Percentiles rank a stretch among this genome's conserved stretches.
These are phyloP conservation scores for Penicillium waksmanii DNA, from an alignment of 495 filamentous ascomycete species.

Conservation along the genomic window DNA sequence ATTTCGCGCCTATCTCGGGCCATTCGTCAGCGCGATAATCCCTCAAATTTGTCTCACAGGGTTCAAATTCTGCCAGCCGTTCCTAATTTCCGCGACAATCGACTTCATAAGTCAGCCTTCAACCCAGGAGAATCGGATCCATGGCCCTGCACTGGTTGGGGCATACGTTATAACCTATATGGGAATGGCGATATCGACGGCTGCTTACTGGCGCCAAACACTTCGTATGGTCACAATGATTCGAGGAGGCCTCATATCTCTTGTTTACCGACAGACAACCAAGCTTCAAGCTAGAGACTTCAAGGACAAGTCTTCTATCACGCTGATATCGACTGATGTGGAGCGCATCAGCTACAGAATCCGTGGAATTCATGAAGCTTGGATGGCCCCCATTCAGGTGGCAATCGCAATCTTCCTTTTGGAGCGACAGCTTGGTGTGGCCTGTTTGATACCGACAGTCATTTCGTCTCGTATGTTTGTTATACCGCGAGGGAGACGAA, in stretches of 20 bases:
- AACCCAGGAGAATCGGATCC: conserved; percentile 26
- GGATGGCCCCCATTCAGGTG: conserved; percentile 56
- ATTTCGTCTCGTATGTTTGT: conserved; percentile 40
- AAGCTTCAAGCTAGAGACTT: conserved; percentile 27
- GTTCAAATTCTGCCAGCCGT: conserved; percentile 62
- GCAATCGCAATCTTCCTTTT: conserved; percentile 55
- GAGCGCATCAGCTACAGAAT: conserved; percentile 43
- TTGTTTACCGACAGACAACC: conserved; percentile 33
- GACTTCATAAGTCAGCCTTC: background rate
- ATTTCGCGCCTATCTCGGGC: conserved; percentile 26
- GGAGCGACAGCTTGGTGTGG: conserved; percentile 52
- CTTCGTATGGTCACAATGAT: conserved; percentile 54
- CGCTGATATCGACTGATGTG: conserved; percentile 60
- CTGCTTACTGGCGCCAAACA: conserved; percentile 55
- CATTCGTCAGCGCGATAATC: conserved; percentile 43
- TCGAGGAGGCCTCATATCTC: conserved; percentile 52
- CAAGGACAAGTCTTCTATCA: conserved; percentile 48
- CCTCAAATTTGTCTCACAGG: conserved; percentile 54
- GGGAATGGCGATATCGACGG: conserved; percentile 54
- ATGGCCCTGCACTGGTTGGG: conserved; percentile 60
- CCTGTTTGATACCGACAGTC: conserved; percentile 47
- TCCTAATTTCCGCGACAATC: conserved; percentile 56
- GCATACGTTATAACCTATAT: conserved; percentile 58
- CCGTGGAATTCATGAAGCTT: conserved; percentile 48
- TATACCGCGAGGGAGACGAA: background rate